Evolutionary conservation across 148 eudicot species (phyloP), one percentile per base, ranked within the genome.

Genomic region (Fagopyrum homotropicum): DNA sequence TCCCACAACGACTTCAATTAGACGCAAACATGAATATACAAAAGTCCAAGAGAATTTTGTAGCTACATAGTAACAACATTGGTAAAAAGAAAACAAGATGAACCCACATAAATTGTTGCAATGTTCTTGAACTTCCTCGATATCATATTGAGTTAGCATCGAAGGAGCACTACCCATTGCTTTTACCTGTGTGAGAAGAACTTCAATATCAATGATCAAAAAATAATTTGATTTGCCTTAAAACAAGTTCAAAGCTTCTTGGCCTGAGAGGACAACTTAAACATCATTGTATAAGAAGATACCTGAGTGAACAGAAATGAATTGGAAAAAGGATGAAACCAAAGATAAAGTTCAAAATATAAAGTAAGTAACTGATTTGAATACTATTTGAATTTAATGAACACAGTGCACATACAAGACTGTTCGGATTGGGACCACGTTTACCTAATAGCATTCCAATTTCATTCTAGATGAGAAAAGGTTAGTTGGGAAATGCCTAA

Each of bases 91-190:
- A 29, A 59, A 9, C 52, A 26, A 63, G 45, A 77, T n/a, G 26
- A 50, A 73, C 89, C 66, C 64, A 93, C 98, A 91, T 73, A 93
- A 79, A 77, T 89, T 68, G 63, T 86, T 74, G 72, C 93, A 89
- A 83, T 93, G 91, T 64, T 89, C 86, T 86, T 93, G 91, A 68
- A 93, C 97, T 75, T 88, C 98, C 87, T 91, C 98, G 75, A 91
- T 93, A 66, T 93, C 98, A 80, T 93, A 93, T 77, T 93, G 98
- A 76, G 98, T 93, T 81, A 93, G 85, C 95, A 84, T 87, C 2
- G 98, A 93, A 66, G 97, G 85, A 66, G 93, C 87, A 83, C 77
- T 88, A 75, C 98, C 98, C 98, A 93, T 93, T 10, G 66, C 4
- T 15, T 60, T 60, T 60, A 9, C 7, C 66, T 60, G 17, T 49